These are phyloP conservation scores for Moesziomyces aphidis DNA, from an alignment of 1,284 basidiomycete species.

Conservation along the genomic window DNA sequence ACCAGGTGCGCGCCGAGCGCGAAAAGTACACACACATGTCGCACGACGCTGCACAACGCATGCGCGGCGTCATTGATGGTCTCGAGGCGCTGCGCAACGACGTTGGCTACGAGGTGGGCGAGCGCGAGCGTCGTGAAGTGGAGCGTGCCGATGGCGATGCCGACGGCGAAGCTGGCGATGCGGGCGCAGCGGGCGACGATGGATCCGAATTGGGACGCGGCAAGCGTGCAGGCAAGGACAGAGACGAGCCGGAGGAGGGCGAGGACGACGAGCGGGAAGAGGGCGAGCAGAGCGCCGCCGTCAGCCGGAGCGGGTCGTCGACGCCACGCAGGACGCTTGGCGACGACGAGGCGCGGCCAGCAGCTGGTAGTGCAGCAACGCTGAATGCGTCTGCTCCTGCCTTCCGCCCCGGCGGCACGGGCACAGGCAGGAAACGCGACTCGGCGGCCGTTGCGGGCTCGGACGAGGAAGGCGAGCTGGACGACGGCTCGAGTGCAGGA, in stretches of 20 bases:
- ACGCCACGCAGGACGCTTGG: conserved; percentile 4
- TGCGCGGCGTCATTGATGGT: conserved; percentile 14
- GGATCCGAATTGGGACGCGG: conserved; percentile 3
- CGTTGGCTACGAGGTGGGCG: conserved; percentile 52
- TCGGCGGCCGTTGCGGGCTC: conserved; percentile 26
- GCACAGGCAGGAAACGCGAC: conserved; percentile 23
- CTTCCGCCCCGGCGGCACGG: conserved; percentile 15
- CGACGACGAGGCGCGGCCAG: background rate
- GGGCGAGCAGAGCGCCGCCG: conserved; percentile 2
- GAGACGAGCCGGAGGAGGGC: conserved; percentile 33
- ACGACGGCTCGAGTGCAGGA: conserved; percentile 7
- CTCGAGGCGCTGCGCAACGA: conserved; percentile 31
- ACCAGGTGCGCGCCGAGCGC: conserved; percentile 25
- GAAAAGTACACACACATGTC: conserved; percentile 40
- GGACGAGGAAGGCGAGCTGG: conserved; percentile 43
- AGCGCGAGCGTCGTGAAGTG: conserved; percentile 51
- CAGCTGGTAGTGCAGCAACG: background rate
- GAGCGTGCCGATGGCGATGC: conserved; percentile 46
- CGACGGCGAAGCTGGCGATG: conserved; percentile 14
- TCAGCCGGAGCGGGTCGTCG: conserved; percentile 18
- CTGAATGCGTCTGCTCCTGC: conserved; percentile 28
- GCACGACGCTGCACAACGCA: conserved; percentile 10
- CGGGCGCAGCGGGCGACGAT: conserved; percentile 4
- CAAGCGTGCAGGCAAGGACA: conserved; percentile 3
- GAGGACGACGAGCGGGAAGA: conserved; percentile 16